Base-by-base conservation (phyloP, 2,329 filamentous ascomycete species). In the Neopestalotiopsis rosae region DNA sequence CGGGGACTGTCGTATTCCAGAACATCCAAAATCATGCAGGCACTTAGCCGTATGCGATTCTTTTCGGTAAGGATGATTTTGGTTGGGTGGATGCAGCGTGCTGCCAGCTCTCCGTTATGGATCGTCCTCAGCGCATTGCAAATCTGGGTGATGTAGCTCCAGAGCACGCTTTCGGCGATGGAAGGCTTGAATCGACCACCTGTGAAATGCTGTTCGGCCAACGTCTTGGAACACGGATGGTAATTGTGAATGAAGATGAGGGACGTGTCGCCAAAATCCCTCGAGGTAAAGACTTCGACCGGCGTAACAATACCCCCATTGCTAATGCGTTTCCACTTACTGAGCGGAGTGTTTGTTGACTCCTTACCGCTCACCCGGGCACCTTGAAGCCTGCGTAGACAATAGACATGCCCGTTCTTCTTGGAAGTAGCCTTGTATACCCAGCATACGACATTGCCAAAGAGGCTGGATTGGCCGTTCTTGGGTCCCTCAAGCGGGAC, bases 211-310 rank as follows among this genome's bases (percentile, higher is more conserved):
- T 93, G 89, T 76, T 98, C 95, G 42, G 92, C 89, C 30, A 99
- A 87, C 0, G 95, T 97, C 80, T 96, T 97, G 2, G 95, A 94
- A 24, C 96, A 86, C 1, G 96, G 95, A 76, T 96, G 93, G 77
- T 97, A 99, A 79, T 97, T 94, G 71, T 94, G 96, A 30, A 97
- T 94, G 76, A 99, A 92, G 63, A 99, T 92, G 67, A 99, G 87
- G 3, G 96, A 98, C 80, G 94, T 97, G 79, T 98, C 96, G 67
- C 94, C 94, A 79, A 99, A 99, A 32, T 92, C 93, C 70, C 94
- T 87, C 13, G 94, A 97, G 0, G 96, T 99, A 76, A 99, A 99
- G 0, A 94, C 94, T 80, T 98, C 94, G 75, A 97, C 91, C 9
- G 97, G 89, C 0, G 91, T 92, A 38, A 98, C 95, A 24, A 98